Conservation (phyloP, 2,329 filamentous ascomycete genomes). For the Colletotrichum lentis region DNA sequence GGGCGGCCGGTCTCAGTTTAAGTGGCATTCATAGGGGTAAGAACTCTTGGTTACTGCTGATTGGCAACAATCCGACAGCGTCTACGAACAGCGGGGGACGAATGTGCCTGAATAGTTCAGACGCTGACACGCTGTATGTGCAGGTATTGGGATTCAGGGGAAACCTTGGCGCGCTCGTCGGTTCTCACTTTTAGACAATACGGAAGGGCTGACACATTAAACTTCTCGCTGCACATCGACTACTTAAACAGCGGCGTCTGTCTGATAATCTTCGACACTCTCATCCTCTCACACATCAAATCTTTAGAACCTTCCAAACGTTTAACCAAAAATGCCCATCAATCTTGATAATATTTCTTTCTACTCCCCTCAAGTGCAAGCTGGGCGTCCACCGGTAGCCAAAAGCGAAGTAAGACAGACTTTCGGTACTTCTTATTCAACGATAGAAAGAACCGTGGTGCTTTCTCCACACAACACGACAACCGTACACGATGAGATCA, state of each 20-base stretch:
- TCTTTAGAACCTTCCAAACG: not conserved
- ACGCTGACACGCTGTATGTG: not conserved
- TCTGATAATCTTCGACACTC: not conserved
- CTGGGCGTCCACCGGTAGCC: not conserved
- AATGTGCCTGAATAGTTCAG: not conserved
- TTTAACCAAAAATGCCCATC: slow-evolving; percentile 6
- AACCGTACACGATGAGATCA: not conserved
- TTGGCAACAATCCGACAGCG: not conserved
- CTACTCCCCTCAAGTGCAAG: not conserved
- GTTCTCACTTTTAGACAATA: not conserved
- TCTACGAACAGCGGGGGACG: not conserved
- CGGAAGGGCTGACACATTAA: not conserved
- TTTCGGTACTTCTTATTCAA: not conserved
- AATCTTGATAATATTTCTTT: slow-evolving; percentile 15
- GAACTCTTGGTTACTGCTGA: not conserved
- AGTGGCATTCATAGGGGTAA: not conserved
- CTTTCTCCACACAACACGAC: not conserved
- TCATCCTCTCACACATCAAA: not conserved
- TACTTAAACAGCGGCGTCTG: not conserved
- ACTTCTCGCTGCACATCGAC: not conserved
- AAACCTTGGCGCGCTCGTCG: not conserved
- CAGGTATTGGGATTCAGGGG: not conserved
- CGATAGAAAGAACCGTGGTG: not conserved
- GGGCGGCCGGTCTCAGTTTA: not conserved
- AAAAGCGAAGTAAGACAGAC: not conserved